Evolutionary conservation across 106 monocot species (phyloP).

Genomic region (Dendrobium huoshanense): DNA sequence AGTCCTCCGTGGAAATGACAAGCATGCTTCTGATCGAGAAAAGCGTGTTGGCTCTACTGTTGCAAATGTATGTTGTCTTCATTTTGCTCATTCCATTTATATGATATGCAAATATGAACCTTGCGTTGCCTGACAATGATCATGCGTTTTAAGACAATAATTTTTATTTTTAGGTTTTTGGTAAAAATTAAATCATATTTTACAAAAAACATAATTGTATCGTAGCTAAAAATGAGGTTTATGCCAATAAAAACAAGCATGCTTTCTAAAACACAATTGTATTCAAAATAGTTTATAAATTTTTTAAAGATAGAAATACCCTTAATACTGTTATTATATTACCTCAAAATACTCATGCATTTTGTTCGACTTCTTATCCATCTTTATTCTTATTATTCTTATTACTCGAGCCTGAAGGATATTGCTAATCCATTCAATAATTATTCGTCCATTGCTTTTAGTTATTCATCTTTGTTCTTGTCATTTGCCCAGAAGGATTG

Average conservation of each 20-base stretch:
- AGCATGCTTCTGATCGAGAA: slow-evolving; percentile 75
- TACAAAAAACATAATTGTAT: neutral
- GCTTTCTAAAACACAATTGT: neutral
- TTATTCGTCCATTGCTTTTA: neutral
- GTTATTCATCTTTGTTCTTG: neutral
- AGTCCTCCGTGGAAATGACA: slow-evolving; percentile 91
- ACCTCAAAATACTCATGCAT: no score
- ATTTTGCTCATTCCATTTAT: neutral
- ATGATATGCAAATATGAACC: neutral
- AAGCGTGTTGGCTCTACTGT: slow-evolving; percentile 83
- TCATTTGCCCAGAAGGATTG: neutral
- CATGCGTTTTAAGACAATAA: neutral
- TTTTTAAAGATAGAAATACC: no score
- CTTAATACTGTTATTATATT: no score
- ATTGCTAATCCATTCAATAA: neutral
- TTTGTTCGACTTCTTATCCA: neutral
- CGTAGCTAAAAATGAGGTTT: neutral
- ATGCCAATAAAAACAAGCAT: neutral
- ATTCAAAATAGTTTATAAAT: no score
- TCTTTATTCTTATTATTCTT: neutral
- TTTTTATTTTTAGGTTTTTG: neutral
- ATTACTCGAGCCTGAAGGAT: neutral
- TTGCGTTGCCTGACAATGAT: neutral
- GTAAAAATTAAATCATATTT: neutral
- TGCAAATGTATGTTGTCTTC: slow-evolving; percentile 60